Base-by-base conservation (phyloP, 352 stramenopile genomes). In the Phytophthora niederhauseri region DNA sequence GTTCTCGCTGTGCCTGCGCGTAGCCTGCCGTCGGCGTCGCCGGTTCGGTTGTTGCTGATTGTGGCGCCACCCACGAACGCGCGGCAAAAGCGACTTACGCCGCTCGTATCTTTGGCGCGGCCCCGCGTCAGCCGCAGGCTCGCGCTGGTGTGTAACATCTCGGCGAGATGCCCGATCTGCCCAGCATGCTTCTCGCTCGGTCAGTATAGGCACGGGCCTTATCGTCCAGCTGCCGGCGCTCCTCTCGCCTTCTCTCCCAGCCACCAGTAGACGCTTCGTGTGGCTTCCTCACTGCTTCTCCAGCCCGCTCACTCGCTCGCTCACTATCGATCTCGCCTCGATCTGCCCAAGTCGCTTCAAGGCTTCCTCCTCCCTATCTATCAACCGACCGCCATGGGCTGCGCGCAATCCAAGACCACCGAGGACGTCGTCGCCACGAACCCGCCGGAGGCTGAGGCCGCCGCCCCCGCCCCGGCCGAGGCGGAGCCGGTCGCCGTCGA, bases 391-490 rank as follows among this genome's bases (percentile, higher is more conserved):
- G 14, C 63, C 43, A 93, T 94, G 85, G 85, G 85, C 76, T 94
- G 85, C 72, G 78, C 64, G 45, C 85, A 94, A 78, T 94, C 85
- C 60, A 92, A 87, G 38, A 80, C 76, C 2, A 80, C 76, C 2
- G 75, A 85, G 5, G 78, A 89, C 54, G 66, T 80, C 2, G 66
- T 43, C 22, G 38, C 59, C 20, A 58, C 65, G 24, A 73, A 73
- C 2, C 62, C 48, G 19, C 61, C 63, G 4, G 64, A 66, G 38
- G 46, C 28, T 31, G 69, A 72, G 28, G 7, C 48, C 20, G 9
- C 48, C 14, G 19, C 19, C 38, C 12, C 38, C 34, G 34, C 34
- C 8, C 11, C 36, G 9, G 61, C 31, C 15, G 50, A 52, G 50
- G 61, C 57, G 3, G 46, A 68, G 52, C 17, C 66, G 7, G 19